These are phyloP conservation scores for Trypanosoma congolense DNA, from an alignment of 208 protist genomes.

Conservation along the genomic window DNA sequence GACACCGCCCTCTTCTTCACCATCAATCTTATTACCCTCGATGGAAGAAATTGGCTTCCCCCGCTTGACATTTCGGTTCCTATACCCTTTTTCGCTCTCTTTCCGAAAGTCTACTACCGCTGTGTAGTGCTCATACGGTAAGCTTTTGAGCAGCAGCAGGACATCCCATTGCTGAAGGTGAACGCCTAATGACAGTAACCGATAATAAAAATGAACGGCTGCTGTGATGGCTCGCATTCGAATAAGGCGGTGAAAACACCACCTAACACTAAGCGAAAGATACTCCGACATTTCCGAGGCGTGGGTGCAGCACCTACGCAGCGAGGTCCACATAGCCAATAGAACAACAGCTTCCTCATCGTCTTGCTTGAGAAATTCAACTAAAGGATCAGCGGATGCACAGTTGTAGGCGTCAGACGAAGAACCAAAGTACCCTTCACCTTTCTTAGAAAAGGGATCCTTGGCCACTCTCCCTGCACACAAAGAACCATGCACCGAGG, in stretches of 20 bases:
- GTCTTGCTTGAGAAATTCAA: constrained; percentile 61
- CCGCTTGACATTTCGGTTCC: neutral
- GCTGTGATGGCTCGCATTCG: constrained; percentile 53
- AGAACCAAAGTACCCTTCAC: neutral
- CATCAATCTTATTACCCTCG: neutral
- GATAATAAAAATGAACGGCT: constrained; percentile 61
- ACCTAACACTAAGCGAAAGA: constrained; percentile 54
- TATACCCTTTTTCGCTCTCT: constrained; percentile 1
- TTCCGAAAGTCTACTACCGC: constrained; percentile 1
- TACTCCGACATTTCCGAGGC: constrained; percentile 69
- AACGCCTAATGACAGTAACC: constrained; percentile 59
- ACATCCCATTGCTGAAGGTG: constrained; percentile 67
- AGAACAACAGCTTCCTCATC: constrained; percentile 67
- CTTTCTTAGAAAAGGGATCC: neutral
- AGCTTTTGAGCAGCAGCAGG: constrained; percentile 55
- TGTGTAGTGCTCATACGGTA: constrained; percentile 67
- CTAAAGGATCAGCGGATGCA: constrained; percentile 30
- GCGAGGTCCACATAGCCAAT: constrained; percentile 76
- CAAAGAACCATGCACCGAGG: too few species aligned
- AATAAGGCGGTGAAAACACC: constrained; percentile 68
- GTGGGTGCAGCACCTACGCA: constrained; percentile 72
- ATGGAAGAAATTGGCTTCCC: too few species aligned
- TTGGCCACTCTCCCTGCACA: too few species aligned
- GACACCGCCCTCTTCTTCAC: neutral
- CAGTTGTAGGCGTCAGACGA: neutral